Base-by-base conservation (phyloP, 2,329 filamentous ascomycete species). In the Microdochium nivale region DNA sequence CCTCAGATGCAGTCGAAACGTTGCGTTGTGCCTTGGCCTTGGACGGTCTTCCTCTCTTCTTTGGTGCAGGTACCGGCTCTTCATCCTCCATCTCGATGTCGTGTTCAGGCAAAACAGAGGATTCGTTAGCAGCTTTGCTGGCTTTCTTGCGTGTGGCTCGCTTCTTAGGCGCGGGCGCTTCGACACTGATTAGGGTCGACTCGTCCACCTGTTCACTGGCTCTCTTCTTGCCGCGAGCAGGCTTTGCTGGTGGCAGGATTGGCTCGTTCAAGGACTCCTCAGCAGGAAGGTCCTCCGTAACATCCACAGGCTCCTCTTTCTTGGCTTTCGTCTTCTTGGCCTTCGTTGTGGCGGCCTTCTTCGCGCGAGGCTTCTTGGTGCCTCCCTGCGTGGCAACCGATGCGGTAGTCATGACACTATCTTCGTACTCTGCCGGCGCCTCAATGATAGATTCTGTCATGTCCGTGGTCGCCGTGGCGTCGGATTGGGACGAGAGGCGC, bases 401-500 rank as follows among this genome's bases (percentile, higher is more conserved):
- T 52, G 69, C 71, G 53, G 70, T 84, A 2, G 81, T 83, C 58
- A 84, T 63, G 40, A 83, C 65, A 54, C 79, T 85, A 51, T 84
- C 81, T 49, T 83, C 81, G 37, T 72, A 65, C 8, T 77, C 75
- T 37, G 70, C 71, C 2, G 73, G 67, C 35, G 73, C 63, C 21
- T 81, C 78, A 23, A 70, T 67, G 2, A 75, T 47, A 0, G 77
- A 79, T 13, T 21, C 40, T 13, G 70, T 67, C 7, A 68, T 62
- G 44, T 84, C 80, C 0, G 79, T 80, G 2, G 70, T 62, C 2
- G 66, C 61, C 1, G 78, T 81, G 2, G 74, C 69, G 8, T 75
- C 67, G 2, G 82, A 85, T 56, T 84, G 81, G 4, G 72, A 69
- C 1, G 83, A 87, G 14, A 80, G 64, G 32, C 88, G 80, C 3